Conservation (phyloP, 768 basidiomycete species). For the Mycena capillaripes region DNA sequence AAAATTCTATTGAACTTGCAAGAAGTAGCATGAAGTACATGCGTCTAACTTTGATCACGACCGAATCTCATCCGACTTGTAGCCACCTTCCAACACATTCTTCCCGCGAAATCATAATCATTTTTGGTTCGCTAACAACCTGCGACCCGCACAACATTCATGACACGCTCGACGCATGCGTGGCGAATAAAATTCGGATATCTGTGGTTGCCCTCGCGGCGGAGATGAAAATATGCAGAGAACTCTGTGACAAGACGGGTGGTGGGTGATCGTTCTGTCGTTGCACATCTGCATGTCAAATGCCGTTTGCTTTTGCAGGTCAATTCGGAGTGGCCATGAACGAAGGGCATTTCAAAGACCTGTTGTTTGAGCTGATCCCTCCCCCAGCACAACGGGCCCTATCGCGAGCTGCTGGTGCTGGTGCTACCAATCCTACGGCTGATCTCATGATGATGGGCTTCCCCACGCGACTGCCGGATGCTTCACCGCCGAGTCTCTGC, state of each 20-base stretch:
- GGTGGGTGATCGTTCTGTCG: constrained; percentile 63
- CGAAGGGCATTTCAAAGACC: constrained; percentile 96
- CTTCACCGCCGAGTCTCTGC: constrained; percentile 87
- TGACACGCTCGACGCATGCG: constrained; percentile 89
- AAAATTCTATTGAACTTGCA: constrained; percentile 99
- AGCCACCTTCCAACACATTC: constrained; percentile 99
- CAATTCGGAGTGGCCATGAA: constrained; percentile 98
- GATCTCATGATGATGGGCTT: constrained; percentile 99
- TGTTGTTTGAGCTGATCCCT: constrained; percentile 95
- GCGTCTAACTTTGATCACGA: neutral
- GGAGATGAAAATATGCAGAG: constrained; percentile 98
- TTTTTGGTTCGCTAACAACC: constrained; percentile 96
- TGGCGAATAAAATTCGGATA: constrained; percentile 88
- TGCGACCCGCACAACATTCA: constrained; percentile 98
- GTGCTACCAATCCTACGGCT: constrained; percentile 72
- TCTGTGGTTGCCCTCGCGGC: constrained; percentile 95
- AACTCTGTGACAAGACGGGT: constrained; percentile 91
- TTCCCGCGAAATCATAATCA: constrained; percentile 93
- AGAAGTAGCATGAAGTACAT: constrained; percentile 89
- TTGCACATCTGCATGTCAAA: neutral
- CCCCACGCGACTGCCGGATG: constrained; percentile 90
- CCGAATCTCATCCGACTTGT: constrained; percentile 23
- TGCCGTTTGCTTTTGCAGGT: constrained; percentile 55
- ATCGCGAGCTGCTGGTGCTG: constrained; percentile 58
- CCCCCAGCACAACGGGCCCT: constrained; percentile 87